Evolutionary conservation across 352 stramenopile genomes (phyloP).

Genomic region (Globisporangium recalcitrans): DNA sequence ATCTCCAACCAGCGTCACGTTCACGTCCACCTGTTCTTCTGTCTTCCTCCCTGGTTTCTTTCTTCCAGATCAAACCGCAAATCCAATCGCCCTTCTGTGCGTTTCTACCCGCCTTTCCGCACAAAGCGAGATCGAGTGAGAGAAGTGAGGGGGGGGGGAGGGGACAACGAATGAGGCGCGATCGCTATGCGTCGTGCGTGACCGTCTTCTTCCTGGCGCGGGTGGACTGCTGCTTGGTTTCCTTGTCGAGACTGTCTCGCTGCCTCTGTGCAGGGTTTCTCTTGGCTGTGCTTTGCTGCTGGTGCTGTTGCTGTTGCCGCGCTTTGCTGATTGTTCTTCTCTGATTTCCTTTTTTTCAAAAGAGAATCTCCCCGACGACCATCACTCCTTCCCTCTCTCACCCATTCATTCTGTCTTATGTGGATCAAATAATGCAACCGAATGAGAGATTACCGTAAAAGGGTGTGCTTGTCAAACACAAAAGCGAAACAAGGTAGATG

Average conservation of each 20-base stretch:
- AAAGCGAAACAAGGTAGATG: too few species aligned
- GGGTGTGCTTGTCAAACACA: too few species aligned
- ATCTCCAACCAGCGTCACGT: slow-evolving; percentile 3
- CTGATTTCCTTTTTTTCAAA: background rate
- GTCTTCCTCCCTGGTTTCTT: background rate
- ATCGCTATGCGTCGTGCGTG: background rate
- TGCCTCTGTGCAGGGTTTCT: slow-evolving; percentile 1
- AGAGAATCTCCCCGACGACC: background rate
- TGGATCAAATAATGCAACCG: background rate
- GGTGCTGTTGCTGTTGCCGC: background rate
- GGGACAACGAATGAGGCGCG: background rate
- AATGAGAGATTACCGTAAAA: too few species aligned
- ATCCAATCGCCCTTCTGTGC: background rate
- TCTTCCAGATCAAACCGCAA: background rate
- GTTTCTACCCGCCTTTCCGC: slow-evolving; percentile 2
- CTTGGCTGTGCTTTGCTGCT: background rate
- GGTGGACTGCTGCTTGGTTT: slow-evolving; percentile 3
- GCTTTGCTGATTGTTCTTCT: background rate
- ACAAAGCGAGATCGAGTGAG: background rate
- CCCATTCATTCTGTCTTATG: background rate
- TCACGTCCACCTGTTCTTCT: background rate
- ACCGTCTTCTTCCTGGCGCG: background rate
- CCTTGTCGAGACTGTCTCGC: slow-evolving; percentile 9
- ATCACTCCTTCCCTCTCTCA: background rate
- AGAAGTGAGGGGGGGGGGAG: background rate